A percentile compares a stretch with the other conserved stretches of the same genome.
Conservation (phyloP, 1,139 yeast genomes). For the Saccharomyces uvarum region DNA sequence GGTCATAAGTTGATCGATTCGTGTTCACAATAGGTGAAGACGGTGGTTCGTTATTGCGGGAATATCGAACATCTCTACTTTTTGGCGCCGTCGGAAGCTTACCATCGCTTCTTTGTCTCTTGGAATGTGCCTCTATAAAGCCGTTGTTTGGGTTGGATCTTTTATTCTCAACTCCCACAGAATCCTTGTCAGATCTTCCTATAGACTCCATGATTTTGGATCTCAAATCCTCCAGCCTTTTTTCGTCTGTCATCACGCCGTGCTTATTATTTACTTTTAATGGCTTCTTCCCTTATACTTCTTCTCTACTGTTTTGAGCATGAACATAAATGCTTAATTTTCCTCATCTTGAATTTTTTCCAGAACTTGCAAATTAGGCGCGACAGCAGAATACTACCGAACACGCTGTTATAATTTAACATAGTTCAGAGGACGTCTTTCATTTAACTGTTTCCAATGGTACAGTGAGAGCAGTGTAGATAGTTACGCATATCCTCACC, state of each 20-base stretch:
- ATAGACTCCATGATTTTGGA: conserved; percentile 27
- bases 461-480: not conserved
- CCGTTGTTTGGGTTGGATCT: not conserved
- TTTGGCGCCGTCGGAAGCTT: not conserved
- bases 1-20: not conserved
- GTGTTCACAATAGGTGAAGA: not conserved
- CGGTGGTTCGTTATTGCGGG: not conserved
- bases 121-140: not conserved
- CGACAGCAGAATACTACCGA: not conserved
- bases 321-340: not conserved
- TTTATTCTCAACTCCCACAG: conserved; percentile 3
- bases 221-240: conserved; percentile 24
- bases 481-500: not conserved
- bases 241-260: conserved; percentile 8
- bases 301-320: not conserved
- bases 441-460: not conserved
- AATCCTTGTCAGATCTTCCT: conserved; percentile 7
- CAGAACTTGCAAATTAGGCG: not conserved
- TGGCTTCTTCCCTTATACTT: not conserved
- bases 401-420: not conserved
- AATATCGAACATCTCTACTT: not conserved
- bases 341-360: not conserved
- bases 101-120: not conserved
- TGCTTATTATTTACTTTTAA: not conserved
- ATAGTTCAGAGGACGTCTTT: not conserved